These are phyloP conservation scores for Pestalotiopsis sp. DNA, from an alignment of 2,329 filamentous ascomycete genomes.

Conservation along the genomic window DNA sequence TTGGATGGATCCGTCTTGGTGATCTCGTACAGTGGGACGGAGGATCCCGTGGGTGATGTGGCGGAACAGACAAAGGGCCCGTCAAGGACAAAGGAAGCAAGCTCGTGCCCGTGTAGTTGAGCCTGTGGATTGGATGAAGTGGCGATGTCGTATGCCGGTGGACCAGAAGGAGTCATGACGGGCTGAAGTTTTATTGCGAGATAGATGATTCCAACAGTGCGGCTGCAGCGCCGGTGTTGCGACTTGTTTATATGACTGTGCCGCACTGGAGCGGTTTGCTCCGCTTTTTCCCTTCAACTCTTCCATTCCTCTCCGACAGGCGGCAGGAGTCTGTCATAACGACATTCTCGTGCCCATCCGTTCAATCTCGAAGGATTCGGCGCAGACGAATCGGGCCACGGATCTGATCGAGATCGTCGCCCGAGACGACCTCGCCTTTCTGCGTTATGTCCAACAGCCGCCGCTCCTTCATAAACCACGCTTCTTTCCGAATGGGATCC, in stretches of 20 bases:
- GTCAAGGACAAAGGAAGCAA: background rate
- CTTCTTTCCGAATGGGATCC: conserved; percentile 2
- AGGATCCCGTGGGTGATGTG: background rate
- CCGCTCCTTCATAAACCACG: background rate
- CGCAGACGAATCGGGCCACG: conserved; percentile 1
- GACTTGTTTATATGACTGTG: too few species aligned
- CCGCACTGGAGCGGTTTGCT: too few species aligned
- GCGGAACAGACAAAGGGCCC: background rate
- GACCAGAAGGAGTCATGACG: background rate
- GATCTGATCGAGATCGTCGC: background rate
- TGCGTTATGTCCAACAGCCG: conserved; percentile 3
- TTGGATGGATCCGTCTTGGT: background rate
- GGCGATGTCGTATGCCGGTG: background rate
- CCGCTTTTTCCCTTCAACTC: background rate
- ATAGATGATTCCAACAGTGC: too few species aligned
- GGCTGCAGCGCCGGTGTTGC: too few species aligned
- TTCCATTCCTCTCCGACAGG: too few species aligned
- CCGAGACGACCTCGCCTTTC: background rate
- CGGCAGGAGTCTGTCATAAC: too few species aligned
- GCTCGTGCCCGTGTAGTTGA: background rate
- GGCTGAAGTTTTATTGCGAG: too few species aligned
- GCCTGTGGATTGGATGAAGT: background rate
- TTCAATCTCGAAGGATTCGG: background rate
- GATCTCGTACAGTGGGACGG: background rate
- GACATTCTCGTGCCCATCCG: too few species aligned